Evolutionary conservation across 2,329 filamentous ascomycete species (phyloP).

Genomic region (Cucurbitaria berberidis): DNA sequence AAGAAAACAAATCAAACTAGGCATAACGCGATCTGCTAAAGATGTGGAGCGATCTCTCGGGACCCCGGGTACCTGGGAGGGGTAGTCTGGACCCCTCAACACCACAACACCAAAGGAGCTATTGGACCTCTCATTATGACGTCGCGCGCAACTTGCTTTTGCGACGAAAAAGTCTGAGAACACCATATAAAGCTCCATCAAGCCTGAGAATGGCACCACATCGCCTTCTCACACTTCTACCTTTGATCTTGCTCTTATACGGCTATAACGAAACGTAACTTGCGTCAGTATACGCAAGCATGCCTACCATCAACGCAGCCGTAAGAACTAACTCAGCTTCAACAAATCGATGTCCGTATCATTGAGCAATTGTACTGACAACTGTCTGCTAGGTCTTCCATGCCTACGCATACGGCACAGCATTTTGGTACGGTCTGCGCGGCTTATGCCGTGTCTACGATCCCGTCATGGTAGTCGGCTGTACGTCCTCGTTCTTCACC

Average conservation of each 20-base stretch:
- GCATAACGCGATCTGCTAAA: neutral
- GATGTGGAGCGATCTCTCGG: neutral
- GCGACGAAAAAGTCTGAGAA: conserved; percentile 3
- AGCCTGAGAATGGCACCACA: neutral
- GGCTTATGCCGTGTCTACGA: conserved; percentile 33
- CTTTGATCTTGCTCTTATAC: neutral
- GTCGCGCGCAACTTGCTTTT: conserved; percentile 6
- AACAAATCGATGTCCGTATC: no score
- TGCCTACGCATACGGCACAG: conserved; percentile 33
- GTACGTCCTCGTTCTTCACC: conserved; percentile 7
- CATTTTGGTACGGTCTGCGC: conserved; percentile 35
- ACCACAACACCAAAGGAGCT: conserved; percentile 13
- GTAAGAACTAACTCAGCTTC: no score
- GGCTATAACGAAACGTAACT: neutral
- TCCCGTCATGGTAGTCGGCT: conserved; percentile 32
- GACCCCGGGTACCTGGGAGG: neutral
- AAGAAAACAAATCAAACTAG: neutral
- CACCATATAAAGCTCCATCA: neutral
- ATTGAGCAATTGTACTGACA: neutral
- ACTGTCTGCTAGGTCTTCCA: conserved; percentile 23
- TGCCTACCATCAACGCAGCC: conserved; percentile 22
- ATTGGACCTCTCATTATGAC: conserved; percentile 26
- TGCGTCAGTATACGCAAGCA: neutral
- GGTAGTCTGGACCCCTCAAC: conserved; percentile 8
- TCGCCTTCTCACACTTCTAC: neutral